Evolutionary conservation across 257 asterid genomes (phyloP).

Genomic region (Solanum verrucosum): DNA sequence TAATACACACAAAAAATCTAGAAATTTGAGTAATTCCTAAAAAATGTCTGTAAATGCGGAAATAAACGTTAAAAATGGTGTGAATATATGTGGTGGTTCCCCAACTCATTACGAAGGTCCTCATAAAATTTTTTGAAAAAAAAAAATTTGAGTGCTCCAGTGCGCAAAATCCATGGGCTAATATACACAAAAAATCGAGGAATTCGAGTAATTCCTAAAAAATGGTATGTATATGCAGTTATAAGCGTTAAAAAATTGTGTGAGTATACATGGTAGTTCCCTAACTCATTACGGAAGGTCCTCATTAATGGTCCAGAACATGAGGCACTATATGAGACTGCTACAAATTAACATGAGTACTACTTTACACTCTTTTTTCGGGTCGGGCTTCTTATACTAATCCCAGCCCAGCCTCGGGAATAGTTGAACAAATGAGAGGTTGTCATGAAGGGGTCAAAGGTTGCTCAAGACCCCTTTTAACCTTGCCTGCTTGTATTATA

Average conservation of each 20-base stretch:
- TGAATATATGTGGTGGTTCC: no score
- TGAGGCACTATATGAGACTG: neutral
- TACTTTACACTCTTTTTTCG: neutral
- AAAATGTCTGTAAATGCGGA: no score
- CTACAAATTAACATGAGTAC: neutral
- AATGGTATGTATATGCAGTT: fast-evolving
- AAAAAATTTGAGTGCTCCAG: fast-evolving
- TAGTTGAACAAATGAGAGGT: neutral
- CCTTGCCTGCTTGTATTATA: neutral
- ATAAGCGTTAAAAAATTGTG: no score
- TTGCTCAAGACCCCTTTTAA: neutral
- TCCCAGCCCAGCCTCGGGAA: neutral
- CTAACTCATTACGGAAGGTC: no score
- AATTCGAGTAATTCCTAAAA: no score
- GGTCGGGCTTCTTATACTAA: neutral
- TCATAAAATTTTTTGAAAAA: no score
- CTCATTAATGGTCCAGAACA: neutral
- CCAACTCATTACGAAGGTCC: no score
- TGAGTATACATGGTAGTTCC: no score
- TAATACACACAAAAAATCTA: no score
- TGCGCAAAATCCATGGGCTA: no score
- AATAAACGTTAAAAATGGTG: no score
- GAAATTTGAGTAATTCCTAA: no score
- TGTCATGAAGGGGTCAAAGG: neutral
- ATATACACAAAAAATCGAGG: fast-evolving